phyloP scores from a whole-genome alignment of 129 eudicot species.

The Erigeron canadensis region DNA sequence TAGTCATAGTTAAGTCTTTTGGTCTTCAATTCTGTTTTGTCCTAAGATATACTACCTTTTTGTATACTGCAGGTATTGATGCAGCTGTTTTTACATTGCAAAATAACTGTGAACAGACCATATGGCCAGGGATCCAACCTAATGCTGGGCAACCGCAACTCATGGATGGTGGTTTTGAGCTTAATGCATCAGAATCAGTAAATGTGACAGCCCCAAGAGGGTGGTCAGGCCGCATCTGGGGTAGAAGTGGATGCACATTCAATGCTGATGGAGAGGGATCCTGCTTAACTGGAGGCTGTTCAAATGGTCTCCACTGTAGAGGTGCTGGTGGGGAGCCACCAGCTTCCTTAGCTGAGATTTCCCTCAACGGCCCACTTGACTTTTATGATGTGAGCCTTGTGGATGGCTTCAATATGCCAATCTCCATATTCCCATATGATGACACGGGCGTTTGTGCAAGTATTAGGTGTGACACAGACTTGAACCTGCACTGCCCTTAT shows the following conservation, averaged over 20 bases:
- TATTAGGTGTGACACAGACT: slow-evolving; percentile 43
- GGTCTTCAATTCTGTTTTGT: neutral
- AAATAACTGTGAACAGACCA: slow-evolving; percentile 48
- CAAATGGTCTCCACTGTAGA: slow-evolving; percentile 41
- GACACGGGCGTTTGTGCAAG: slow-evolving; percentile 41
- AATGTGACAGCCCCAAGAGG: slow-evolving; percentile 46
- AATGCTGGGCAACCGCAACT: slow-evolving; percentile 46
- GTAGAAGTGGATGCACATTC: slow-evolving; percentile 49
- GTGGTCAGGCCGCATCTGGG: slow-evolving; percentile 84
- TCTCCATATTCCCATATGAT: slow-evolving; percentile 52
- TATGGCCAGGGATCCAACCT: slow-evolving; percentile 70
- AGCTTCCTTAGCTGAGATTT: slow-evolving; percentile 57
- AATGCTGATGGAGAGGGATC: slow-evolving; percentile 43
- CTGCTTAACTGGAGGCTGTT: slow-evolving; percentile 69
- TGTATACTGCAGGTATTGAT: slow-evolving; percentile 41
- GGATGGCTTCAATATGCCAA: slow-evolving; percentile 66
- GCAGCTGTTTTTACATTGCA: slow-evolving; percentile 57
- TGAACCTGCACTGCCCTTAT: slow-evolving; percentile 48
- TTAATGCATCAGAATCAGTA: slow-evolving; percentile 26
- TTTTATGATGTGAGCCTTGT: slow-evolving; percentile 78
- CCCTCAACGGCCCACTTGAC: slow-evolving; percentile 50
- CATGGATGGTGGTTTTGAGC: slow-evolving; percentile 54
- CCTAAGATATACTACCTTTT: neutral
- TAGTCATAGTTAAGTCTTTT: neutral
- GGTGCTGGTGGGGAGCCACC: slow-evolving; percentile 67